Evolutionary conservation across 164 flowering plant genomes (phyloP), one percentile per base, ranked within the genome.

Genomic region (Annona squamosa): DNA sequence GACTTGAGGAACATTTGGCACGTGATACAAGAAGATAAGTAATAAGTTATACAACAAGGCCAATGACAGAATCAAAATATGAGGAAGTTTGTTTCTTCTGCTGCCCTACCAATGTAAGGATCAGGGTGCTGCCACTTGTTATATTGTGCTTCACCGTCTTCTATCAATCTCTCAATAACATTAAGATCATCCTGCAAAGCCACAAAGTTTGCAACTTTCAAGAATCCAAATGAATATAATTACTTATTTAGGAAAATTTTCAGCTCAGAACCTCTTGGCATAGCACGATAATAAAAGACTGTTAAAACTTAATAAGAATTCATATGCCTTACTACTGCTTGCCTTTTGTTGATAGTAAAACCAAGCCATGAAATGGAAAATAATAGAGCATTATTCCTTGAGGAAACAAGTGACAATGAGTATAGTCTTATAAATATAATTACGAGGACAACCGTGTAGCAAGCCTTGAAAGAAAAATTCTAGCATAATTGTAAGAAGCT

Each of bases 61-160:
- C 62, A 5, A 26, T 48, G 16, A 48, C 2, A 66, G 45, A 4
- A 3, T 3, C 52, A 46, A 63, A 3, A 72, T 18, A 26, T 57
- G 6, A 42, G 37, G 68, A 63, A 9, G 26, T 1, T 19, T 43
- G 44, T 66, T 78, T 64, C 48, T 16, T 13, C 5, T 46, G 26
- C 2, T 44, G 48, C 77, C 86, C 79, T 79, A 96, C 99, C 99
- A 81, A 90, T 86, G 80, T 96, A 96, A 77, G 99, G 98, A 87
- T 96, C 99, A 75, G 99, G 99, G 83, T 96, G 99, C 69, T 89
- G 83, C 83, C 85, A 93, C 82, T 91, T 92, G 57, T 89, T 81
- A 67, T 87, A 84, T 66, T 47, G 26, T 69, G 92, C 94, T 85
- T 93, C 98, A 57, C 79, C 98, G 74, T 80, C 81, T 73, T 79